Evolutionary conservation across 768 basidiomycete genomes (phyloP).

Genomic region (Pleurotus pulmonarius): DNA sequence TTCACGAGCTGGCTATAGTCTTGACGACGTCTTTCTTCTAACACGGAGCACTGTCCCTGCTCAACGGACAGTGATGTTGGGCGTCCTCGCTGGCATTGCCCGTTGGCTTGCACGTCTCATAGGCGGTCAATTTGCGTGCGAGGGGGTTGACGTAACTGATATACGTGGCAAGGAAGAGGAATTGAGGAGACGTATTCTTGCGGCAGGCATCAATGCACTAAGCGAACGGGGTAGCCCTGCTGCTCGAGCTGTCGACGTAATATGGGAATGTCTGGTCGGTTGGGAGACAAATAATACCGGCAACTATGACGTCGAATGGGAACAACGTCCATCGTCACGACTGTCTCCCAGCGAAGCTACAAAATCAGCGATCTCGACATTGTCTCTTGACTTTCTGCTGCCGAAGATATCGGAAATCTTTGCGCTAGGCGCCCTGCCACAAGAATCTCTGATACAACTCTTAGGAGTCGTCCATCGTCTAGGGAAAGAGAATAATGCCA

Average conservation of each 20-base stretch:
- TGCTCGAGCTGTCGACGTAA: slow-evolving; percentile 61
- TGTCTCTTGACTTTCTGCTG: slow-evolving; percentile 44
- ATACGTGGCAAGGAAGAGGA: slow-evolving; percentile 37
- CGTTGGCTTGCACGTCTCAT: not conserved
- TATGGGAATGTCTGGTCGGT: slow-evolving; percentile 72
- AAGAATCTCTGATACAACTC: slow-evolving; percentile 50
- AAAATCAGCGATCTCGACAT: slow-evolving; percentile 19
- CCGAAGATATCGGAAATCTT: slow-evolving; percentile 43
- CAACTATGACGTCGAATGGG: slow-evolving; percentile 41
- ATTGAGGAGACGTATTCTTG: slow-evolving; percentile 59
- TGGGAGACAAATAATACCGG: slow-evolving; percentile 40
- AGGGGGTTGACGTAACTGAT: slow-evolving; percentile 30
- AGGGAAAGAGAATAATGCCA: slow-evolving; percentile 51
- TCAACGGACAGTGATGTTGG: slow-evolving; percentile 81
- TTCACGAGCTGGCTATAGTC: slow-evolving; percentile 78
- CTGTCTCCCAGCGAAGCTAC: slow-evolving; percentile 17
- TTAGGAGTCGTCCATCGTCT: slow-evolving; percentile 58
- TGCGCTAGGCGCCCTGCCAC: slow-evolving; percentile 37
- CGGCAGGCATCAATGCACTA: slow-evolving; percentile 64
- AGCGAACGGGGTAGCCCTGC: slow-evolving; percentile 64
- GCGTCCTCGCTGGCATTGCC: slow-evolving; percentile 60
- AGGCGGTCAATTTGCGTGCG: slow-evolving; percentile 12
- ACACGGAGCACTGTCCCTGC: slow-evolving; percentile 78
- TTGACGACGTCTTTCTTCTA: slow-evolving; percentile 80
- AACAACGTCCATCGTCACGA: slow-evolving; percentile 15